Evolutionary conservation across 1,139 yeast genomes (phyloP).

Genomic region (Diutina pseudorugosa): DNA sequence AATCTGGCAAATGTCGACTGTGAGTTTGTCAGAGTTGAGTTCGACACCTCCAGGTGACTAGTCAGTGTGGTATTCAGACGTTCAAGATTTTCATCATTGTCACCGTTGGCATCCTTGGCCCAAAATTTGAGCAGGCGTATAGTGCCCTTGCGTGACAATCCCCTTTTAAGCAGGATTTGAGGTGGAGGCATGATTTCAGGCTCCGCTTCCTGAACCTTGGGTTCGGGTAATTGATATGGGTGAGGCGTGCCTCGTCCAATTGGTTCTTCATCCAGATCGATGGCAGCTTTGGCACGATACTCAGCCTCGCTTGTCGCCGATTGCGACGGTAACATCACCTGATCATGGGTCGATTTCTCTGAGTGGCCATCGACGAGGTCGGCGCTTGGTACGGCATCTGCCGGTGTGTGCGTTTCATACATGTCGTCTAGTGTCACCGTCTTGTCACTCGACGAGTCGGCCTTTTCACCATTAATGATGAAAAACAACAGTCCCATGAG

Average conservation of each 20-base stretch:
- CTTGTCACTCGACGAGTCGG: not conserved
- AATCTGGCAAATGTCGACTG: not conserved
- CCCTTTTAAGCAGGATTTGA: not conserved
- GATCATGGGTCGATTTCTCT: not conserved
- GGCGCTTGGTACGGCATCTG: not conserved
- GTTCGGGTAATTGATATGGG: not conserved
- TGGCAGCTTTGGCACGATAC: not conserved
- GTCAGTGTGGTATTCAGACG: not conserved
- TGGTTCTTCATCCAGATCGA: slow-evolving; percentile 1
- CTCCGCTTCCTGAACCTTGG: not conserved
- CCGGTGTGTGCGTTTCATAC: not conserved
- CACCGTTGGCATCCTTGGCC: not conserved
- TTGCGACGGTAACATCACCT: not conserved
- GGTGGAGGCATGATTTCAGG: not conserved
- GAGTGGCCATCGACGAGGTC: not conserved
- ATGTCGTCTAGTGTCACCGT: not conserved
- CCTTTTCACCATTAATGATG: not conserved
- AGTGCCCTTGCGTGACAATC: not conserved
- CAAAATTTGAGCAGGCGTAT: slow-evolving; percentile 2
- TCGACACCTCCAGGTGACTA: not conserved
- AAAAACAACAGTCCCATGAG: not conserved
- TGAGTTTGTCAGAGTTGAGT: not conserved
- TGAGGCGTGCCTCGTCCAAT: not conserved
- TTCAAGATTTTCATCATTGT: not conserved
- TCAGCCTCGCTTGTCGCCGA: not conserved